Percentiles rank a stretch among this genome's conserved stretches.
Conservation (phyloP, 371 early-diverging fungal species). For the Lichtheimia hyalospora region DNA sequence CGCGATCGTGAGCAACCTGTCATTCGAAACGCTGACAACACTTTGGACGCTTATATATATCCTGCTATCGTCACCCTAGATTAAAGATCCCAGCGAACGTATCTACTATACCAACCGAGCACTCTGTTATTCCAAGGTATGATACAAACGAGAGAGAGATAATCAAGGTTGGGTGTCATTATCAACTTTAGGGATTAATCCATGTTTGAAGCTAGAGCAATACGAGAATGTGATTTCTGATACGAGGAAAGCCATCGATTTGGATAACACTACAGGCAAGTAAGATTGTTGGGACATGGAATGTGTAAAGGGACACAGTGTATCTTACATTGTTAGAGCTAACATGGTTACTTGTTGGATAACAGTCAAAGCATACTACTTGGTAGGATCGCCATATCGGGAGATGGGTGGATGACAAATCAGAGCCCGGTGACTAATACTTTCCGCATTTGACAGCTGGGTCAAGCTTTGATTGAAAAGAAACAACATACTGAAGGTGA, state of each 20-base stretch:
- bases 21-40: not conserved
- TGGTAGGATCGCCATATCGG: constrained; percentile 31
- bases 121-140: constrained; percentile 68
- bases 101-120: constrained; percentile 82
- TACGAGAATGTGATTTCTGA: constrained; percentile 63
- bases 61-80: constrained; percentile 28
- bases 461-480: constrained; percentile 58
- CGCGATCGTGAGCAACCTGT: constrained; percentile 59
- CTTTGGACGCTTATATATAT: too few species aligned
- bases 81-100: constrained; percentile 63
- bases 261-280: constrained; percentile 62
- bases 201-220: constrained; percentile 47
- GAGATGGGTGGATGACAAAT: not conserved
- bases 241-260: constrained; percentile 70
- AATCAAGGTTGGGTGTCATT: not conserved
- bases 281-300: not conserved
- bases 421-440: constrained; percentile 6
- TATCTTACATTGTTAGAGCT: not conserved
- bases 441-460: constrained; percentile 29
- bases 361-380: constrained; percentile 73
- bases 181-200: not conserved
- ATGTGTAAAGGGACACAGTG: not conserved
- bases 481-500: constrained; percentile 49
- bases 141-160: not conserved
- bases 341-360: constrained; percentile 1